Evolutionary conservation across 192 early-diverging fungal genomes (phyloP).

Genomic region (Coemansia sp.): DNA sequence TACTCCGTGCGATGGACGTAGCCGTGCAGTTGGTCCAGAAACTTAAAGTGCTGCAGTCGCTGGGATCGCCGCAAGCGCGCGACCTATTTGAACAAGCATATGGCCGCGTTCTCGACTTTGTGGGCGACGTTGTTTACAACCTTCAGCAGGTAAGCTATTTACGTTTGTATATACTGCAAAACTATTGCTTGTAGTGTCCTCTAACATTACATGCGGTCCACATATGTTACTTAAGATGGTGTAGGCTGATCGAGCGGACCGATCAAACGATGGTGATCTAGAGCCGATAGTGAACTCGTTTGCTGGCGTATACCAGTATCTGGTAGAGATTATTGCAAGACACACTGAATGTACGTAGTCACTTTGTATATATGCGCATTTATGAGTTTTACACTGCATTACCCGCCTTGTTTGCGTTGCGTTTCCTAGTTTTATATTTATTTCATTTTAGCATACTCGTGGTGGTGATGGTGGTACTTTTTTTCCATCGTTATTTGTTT

Average conservation of each 20-base stretch:
- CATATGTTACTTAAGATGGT: neutral
- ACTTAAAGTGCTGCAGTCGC: slow-evolving; percentile 29
- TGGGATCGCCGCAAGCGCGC: slow-evolving; percentile 17
- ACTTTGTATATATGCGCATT: slow-evolving; percentile 9
- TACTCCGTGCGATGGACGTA: slow-evolving; percentile 23
- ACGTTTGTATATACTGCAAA: neutral
- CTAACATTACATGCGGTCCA: neutral
- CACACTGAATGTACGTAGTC: slow-evolving; percentile 51
- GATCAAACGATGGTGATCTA: neutral
- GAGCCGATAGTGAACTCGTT: slow-evolving; percentile 33
- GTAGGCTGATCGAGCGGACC: slow-evolving; percentile 22
- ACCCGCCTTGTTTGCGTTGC: neutral
- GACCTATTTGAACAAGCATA: slow-evolving; percentile 32
- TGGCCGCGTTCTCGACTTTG: slow-evolving; percentile 28
- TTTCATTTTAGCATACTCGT: neutral
- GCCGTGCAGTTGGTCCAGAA: slow-evolving; percentile 42
- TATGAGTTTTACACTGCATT: neutral
- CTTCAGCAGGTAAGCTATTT: slow-evolving; percentile 23
- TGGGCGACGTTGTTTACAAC: slow-evolving; percentile 28
- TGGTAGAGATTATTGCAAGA: slow-evolving; percentile 45
- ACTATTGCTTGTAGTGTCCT: neutral
- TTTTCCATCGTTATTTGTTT: slow-evolving; percentile 1
- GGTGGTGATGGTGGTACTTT: neutral
- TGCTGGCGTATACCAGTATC: slow-evolving; percentile 41
- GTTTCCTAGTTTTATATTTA: neutral